phyloP scores from a whole-genome alignment of 2,329 filamentous ascomycete genomes.

The Fusarium sp. region DNA sequence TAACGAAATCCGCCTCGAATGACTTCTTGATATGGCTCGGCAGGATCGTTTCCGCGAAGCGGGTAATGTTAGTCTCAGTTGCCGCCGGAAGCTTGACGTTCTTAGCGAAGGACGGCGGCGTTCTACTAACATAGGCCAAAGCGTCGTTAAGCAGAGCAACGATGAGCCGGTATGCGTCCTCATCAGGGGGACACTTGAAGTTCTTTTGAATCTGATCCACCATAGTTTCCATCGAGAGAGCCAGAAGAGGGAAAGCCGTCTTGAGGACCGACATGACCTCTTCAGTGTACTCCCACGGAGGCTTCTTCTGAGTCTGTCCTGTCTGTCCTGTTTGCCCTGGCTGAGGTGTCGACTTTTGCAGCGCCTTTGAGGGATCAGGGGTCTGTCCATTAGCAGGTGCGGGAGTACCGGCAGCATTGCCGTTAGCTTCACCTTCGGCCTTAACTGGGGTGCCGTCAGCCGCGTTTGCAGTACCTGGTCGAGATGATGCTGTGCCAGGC shows the following conservation, averaged over 20 bases:
- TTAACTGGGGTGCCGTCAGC: slow-evolving; percentile 61
- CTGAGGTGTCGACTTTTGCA: slow-evolving; percentile 35
- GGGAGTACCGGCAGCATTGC: slow-evolving; percentile 46
- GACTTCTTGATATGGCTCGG: slow-evolving; percentile 95
- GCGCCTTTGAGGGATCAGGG: slow-evolving; percentile 46
- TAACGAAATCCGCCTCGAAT: slow-evolving; percentile 97
- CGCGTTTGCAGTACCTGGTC: slow-evolving; percentile 67
- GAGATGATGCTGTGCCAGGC: slow-evolving; percentile 57
- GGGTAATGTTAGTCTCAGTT: slow-evolving; percentile 95
- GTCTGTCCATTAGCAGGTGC: slow-evolving; percentile 48
- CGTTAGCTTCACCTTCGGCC: slow-evolving; percentile 59
- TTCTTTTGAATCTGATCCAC: slow-evolving; percentile 99
- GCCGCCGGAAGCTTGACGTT: slow-evolving; percentile 91
- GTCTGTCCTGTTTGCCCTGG: slow-evolving; percentile 34
- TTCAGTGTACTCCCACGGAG: slow-evolving; percentile 96
- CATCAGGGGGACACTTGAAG: slow-evolving; percentile 98
- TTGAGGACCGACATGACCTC: slow-evolving; percentile 96
- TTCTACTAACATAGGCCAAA: slow-evolving; percentile 90
- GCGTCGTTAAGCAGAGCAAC: slow-evolving; percentile 98
- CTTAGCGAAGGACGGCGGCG: slow-evolving; percentile 87
- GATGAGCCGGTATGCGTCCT: slow-evolving; percentile 97
- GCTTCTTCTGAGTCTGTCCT: slow-evolving; percentile 72
- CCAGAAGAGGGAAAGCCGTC: slow-evolving; percentile 95
- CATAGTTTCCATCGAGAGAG: slow-evolving; percentile 99
- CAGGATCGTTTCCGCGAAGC: slow-evolving; percentile 96